Evolutionary conservation across 257 asterid species (phyloP), one percentile per base, ranked within the genome.

Genomic region (Nicotiana noctiflora): DNA sequence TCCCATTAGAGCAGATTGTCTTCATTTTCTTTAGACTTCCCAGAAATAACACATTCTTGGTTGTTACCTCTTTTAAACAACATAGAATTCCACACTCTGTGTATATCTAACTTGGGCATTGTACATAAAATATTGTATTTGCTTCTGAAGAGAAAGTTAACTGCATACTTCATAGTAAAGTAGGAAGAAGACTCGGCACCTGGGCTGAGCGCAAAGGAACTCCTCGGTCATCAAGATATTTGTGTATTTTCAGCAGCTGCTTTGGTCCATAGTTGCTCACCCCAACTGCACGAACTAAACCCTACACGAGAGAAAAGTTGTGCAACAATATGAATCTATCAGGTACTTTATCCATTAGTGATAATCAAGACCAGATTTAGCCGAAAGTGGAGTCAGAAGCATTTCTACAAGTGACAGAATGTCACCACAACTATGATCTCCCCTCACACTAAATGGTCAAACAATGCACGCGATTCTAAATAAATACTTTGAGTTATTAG

Each of bases 241-340:
- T 88, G 29, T 95, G 84, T 79, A 95, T 84, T 85, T 95, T 95
- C 63, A 93, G 76, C 31, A 95, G 94, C 86, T 95, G 99, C 81
- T 91, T 90, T 79, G 99, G 99, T 21, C 99, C 97, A 25, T 95
- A 95, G 80, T 95, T 95, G 92, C 99, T 95, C 82, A 95, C 98
- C 10, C 98, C 98, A 76, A 95, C 98, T 64, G 98, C 99, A 55
- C 88, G 86, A 56, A 95, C 99, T 84, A 95, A 89, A 75, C 98
- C 97, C 98, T 95, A 89, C 55, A 81, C 15, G 2, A 6, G 60
- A 46, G 56, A 10, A 68, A 40, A 0, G 1, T 10, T 23, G 15
- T 18, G 17, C 27, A 31, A 8, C 27, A 18, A 19, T 66, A 11
- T 4, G 18, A 19, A 19, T 19, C n/a, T 0, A 40, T 19, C 77